phyloP scores from a whole-genome alignment of 768 basidiomycete genomes.

The Mycena haematopus region DNA sequence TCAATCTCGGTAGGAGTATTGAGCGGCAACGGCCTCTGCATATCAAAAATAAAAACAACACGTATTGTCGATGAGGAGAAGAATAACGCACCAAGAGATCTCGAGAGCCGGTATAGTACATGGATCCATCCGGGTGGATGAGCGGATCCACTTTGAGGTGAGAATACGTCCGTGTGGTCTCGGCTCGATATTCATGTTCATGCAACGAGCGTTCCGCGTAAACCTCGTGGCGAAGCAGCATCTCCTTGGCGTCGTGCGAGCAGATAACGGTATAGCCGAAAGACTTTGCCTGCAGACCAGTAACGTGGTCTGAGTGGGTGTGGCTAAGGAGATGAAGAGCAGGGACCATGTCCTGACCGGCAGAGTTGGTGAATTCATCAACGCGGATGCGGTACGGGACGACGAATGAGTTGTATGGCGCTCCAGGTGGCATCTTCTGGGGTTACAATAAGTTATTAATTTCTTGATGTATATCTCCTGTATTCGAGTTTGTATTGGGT shows the following conservation, averaged over 20 bases:
- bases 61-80: neutral
- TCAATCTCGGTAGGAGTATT: constrained; percentile 69
- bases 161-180: constrained; percentile 63
- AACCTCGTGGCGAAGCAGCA: constrained; percentile 81
- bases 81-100: constrained; percentile 67
- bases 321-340: constrained; percentile 84
- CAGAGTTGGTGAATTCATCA: constrained; percentile 71
- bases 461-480: neutral
- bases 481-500: neutral
- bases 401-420: constrained; percentile 78
- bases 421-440: constrained; percentile 70
- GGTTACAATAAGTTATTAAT: neutral
- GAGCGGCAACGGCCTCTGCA: constrained; percentile 64
- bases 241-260: constrained; percentile 83
- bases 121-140: constrained; percentile 51
- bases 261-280: constrained; percentile 80
- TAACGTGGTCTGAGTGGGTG: constrained; percentile 88
- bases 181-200: constrained; percentile 55
- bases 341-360: constrained; percentile 43
- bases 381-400: constrained; percentile 85
- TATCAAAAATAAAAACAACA: neutral
- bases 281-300: constrained; percentile 74
- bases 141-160: constrained; percentile 70
- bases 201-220: constrained; percentile 66
- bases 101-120: constrained; percentile 58